Evolutionary conservation across 2,329 filamentous ascomycete species (phyloP).

Genomic region (Mycogone perniciosa): DNA sequence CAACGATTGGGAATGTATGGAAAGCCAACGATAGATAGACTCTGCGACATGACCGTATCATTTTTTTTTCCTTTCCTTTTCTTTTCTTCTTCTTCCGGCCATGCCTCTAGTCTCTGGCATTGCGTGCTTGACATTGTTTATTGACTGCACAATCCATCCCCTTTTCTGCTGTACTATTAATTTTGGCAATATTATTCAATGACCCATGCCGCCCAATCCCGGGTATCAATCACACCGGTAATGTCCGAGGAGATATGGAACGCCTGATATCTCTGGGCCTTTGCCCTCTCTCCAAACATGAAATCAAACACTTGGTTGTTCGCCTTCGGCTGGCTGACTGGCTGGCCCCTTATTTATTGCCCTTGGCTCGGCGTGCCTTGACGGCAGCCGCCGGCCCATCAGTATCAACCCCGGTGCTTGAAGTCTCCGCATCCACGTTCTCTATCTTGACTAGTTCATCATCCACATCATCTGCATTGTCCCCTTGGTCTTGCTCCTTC

Average conservation of each 20-base stretch:
- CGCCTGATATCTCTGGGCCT: background rate
- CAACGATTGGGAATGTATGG: slow-evolving; percentile 1
- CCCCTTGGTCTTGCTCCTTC: slow-evolving; percentile 16
- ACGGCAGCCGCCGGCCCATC: slow-evolving; percentile 4
- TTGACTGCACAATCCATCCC: too few relatives aligned
- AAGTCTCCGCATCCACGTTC: slow-evolving; percentile 9
- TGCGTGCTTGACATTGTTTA: too few relatives aligned
- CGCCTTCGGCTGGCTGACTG: too few relatives aligned
- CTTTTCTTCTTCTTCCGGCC: too few relatives aligned
- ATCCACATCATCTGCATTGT: slow-evolving; percentile 12
- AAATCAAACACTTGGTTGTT: too few relatives aligned
- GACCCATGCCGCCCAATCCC: too few relatives aligned
- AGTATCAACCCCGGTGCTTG: background rate
- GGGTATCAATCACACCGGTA: too few relatives aligned
- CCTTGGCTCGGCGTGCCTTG: slow-evolving; percentile 5
- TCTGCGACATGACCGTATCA: slow-evolving; percentile 11
- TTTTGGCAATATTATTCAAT: too few relatives aligned
- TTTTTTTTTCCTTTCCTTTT: background rate
- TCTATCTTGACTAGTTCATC: slow-evolving; percentile 14
- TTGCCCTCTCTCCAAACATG: slow-evolving; percentile 7
- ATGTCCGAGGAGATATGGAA: too few relatives aligned
- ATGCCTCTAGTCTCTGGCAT: too few relatives aligned
- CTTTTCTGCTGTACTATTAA: too few relatives aligned
- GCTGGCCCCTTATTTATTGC: slow-evolving; percentile 3
- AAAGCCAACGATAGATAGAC: slow-evolving; percentile 17